Base-by-base conservation (phyloP, 345 rosid species). In the Eucalyptus cladocalyx region DNA sequence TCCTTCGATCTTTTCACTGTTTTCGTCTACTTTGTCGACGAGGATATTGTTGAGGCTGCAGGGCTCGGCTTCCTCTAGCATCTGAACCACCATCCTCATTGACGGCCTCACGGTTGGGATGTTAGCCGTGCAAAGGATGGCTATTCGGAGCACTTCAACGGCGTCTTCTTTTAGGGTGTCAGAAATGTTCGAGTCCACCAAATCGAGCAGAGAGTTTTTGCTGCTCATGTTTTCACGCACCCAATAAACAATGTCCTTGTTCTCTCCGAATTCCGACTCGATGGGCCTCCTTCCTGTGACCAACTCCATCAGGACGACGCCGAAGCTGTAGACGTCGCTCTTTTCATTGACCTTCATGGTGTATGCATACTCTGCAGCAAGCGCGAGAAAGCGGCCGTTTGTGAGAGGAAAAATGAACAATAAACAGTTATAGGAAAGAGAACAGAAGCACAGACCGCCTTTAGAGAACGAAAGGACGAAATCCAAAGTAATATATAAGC, bases 311-410 rank as follows among this genome's bases (percentile, higher is more conserved):
- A 97, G 92, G 37, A 97, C 99, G 18, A 97, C 97, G 3, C 99
- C 99, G 2, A 96, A 97, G 88, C 99, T 96, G 90, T 96, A 97
- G 69, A 97, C 98, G 9, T 97, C 99, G 7, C 97, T 96, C 94
- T 96, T 96, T 94, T 94, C 96, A 11, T 88, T 94, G 87, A 96
- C 88, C 86, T 93, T 93, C 72, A 86, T 88, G 7, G 95, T 92
- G 93, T 94, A 97, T 53, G 96, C 98, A 80, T 94, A 94, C 88
- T 97, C 99, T 97, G 95, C 90, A 37, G 80, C 32, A 86, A 47
- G 87, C 87, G 80, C 11, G 43, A 48, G 11, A 49, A 72, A 87
- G 53, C 30, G 28, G 37, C 18, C 6, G 5, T 10, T 58, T 23
- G 37, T 72, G 37, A 88, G 1, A 2, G 85, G 47, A 76, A 76